Base-by-base conservation (phyloP, 495 filamentous ascomycete species). In the Xylaria palmicola region DNA sequence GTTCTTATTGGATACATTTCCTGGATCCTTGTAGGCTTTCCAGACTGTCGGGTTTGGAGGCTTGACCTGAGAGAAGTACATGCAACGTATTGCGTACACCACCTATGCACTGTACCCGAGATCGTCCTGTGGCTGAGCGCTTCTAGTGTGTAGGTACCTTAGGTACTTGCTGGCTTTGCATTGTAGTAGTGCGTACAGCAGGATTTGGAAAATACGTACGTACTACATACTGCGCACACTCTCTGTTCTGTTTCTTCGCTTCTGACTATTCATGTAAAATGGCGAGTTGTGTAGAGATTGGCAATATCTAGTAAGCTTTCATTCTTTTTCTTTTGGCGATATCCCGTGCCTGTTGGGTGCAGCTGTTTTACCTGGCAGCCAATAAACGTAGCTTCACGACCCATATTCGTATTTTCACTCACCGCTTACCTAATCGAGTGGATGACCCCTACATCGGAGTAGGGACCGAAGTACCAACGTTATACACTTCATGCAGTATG, bases 21-120 rank as follows among this genome's bases (percentile, higher is more conserved):
- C 17, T 15, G 29, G 41, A 56, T 44, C 40, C 37, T 58, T 50
- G 69, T 66, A 56, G 62, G 17, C n/a, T 27, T 69, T 51, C 74
- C 74, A 63, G 41, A 57, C 70, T 68, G 70, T 75, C 73, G 73
- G 74, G 74, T 68, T 62, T 51, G 47, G 52, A 50, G 64, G 54
- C 57, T 61, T 66, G 32, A 39, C 6, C 45, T 17, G 13, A 3
- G 26, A 29, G 26, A 9, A 48, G 45, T 48, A 29, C 24, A 8
- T 20, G 19, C 13, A 10, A 43, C 37, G 9, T 24, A 44, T 4
- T 13, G 41, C 24, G 41, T n/a, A n/a, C n/a, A n/a, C n/a, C n/a
- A n/a, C n/a, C 20, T 13, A 5, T 12, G 41, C 9, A 44, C 20
- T 12, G 20, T 43, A 44, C n/a, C n/a, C n/a, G n/a, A n/a, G n/a